Evolutionary conservation across 1,284 basidiomycete species (phyloP).

Genomic region (Phaffia rhodozyma): DNA sequence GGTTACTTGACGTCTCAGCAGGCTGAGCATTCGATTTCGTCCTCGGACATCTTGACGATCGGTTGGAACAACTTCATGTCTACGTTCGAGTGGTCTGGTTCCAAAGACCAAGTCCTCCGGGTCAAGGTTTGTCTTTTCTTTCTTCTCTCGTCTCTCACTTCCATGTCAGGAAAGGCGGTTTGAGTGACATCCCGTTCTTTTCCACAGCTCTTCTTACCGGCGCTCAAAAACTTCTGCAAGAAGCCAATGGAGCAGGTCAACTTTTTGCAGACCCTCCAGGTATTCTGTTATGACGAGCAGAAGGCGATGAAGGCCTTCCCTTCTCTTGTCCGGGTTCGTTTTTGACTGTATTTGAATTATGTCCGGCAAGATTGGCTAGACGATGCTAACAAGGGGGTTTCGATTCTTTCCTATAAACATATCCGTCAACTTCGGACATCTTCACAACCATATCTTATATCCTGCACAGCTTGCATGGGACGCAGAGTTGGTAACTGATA

Average conservation of each 20-base stretch:
- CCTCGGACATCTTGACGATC: slow-evolving; percentile 70
- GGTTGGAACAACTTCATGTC: slow-evolving; percentile 85
- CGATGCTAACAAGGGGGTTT: not conserved
- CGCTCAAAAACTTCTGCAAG: slow-evolving; percentile 77
- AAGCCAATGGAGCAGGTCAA: slow-evolving; percentile 79
- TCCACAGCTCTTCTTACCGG: slow-evolving; percentile 59
- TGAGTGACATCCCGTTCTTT: not conserved
- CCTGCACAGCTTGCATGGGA: slow-evolving; percentile 69
- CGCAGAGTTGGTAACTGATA: slow-evolving; percentile 83
- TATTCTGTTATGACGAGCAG: slow-evolving; percentile 89
- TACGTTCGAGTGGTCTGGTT: slow-evolving; percentile 72
- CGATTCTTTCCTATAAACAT: not conserved
- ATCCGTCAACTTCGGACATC: slow-evolving; percentile 12
- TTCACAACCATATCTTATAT: not conserved
- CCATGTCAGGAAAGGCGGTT: not conserved
- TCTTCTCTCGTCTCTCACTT: slow-evolving; percentile 8
- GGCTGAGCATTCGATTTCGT: slow-evolving; percentile 47
- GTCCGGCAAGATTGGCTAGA: not conserved
- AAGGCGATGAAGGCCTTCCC: slow-evolving; percentile 87
- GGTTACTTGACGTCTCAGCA: slow-evolving; percentile 53
- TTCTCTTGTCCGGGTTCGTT: slow-evolving; percentile 69
- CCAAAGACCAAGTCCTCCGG: slow-evolving; percentile 85
- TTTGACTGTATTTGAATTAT: not conserved
- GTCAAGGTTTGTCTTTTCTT: slow-evolving; percentile 46
- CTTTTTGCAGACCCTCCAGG: slow-evolving; percentile 83